Evolutionary conservation across 2,329 filamentous ascomycete species (phyloP).

Genomic region (Bipolaris victoriae): DNA sequence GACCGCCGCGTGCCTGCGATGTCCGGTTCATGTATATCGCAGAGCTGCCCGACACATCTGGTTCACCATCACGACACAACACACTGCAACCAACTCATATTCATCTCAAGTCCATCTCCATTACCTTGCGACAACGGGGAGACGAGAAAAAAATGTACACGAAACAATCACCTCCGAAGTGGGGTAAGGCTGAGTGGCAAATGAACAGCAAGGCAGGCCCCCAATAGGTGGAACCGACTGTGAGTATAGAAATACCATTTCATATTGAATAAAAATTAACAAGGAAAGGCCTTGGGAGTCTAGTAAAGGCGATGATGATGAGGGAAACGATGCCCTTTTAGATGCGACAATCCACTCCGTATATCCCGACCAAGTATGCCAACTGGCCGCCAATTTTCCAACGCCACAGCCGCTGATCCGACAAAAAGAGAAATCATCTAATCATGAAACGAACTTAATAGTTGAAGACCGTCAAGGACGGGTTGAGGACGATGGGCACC

Average conservation of each 20-base stretch:
- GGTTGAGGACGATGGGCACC: slow-evolving; percentile 73
- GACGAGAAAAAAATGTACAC: neutral
- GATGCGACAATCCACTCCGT: slow-evolving; percentile 11
- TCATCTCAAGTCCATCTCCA: neutral
- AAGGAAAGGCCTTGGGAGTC: slow-evolving; percentile 3
- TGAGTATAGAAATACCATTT: neutral
- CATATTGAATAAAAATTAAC: slow-evolving; percentile 17
- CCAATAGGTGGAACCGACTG: too few relatives aligned
- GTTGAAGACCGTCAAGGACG: slow-evolving; percentile 76
- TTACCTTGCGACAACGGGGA: neutral
- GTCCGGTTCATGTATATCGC: neutral
- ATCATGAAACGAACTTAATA: slow-evolving; percentile 58
- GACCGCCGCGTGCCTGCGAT: neutral
- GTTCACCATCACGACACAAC: neutral
- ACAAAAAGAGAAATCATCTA: slow-evolving; percentile 10
- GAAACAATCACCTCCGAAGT: neutral
- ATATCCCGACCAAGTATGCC: slow-evolving; percentile 12
- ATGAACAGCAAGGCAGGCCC: neutral
- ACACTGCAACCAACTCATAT: neutral
- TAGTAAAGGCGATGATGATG: slow-evolving; percentile 4
- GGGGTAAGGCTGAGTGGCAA: neutral
- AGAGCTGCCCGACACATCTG: neutral
- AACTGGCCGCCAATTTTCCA: slow-evolving; percentile 16
- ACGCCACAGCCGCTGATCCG: slow-evolving; percentile 5
- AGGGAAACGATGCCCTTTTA: slow-evolving; percentile 4